Conservation (phyloP, 1,284 basidiomycete species). For the Tilletia walkeri region DNA sequence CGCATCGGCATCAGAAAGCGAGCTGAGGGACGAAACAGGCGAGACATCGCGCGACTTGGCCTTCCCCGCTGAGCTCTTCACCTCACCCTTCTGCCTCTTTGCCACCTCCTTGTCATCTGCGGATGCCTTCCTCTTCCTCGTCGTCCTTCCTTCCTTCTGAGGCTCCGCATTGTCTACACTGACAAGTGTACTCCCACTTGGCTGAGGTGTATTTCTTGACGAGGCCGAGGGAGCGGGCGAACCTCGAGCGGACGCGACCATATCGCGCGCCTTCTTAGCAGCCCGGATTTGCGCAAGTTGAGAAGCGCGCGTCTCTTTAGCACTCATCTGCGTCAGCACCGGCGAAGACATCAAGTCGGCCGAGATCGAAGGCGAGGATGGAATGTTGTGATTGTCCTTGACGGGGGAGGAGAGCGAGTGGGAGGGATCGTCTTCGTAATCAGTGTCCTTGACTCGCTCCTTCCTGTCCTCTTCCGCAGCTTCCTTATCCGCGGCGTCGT, state of each 20-base stretch:
- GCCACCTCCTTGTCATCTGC: background rate
- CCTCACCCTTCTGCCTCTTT: background rate
- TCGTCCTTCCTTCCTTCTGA: background rate
- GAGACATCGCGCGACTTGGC: background rate
- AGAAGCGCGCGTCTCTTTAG: slow-evolving; percentile 7
- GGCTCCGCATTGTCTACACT: too few species aligned
- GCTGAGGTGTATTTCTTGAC: background rate
- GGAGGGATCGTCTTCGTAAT: background rate
- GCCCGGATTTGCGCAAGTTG: slow-evolving; percentile 14
- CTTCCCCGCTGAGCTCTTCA: background rate
- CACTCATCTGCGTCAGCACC: background rate
- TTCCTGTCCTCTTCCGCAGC: background rate
- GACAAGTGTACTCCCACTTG: background rate
- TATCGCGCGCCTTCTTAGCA: background rate
- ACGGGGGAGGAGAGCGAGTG: background rate
- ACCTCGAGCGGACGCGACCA: background rate
- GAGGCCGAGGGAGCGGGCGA: background rate
- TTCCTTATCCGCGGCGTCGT: background rate
- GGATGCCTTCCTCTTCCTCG: slow-evolving; percentile 8
- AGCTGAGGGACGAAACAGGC: slow-evolving; percentile 1
- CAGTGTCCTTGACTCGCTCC: background rate
- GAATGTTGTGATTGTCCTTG: background rate
- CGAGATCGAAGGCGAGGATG: slow-evolving; percentile 2
- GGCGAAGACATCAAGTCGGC: background rate
- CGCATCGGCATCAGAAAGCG: slow-evolving; percentile 9